Base-by-base conservation (phyloP, 2,329 filamentous ascomycete species). In the Alternaria sp. region DNA sequence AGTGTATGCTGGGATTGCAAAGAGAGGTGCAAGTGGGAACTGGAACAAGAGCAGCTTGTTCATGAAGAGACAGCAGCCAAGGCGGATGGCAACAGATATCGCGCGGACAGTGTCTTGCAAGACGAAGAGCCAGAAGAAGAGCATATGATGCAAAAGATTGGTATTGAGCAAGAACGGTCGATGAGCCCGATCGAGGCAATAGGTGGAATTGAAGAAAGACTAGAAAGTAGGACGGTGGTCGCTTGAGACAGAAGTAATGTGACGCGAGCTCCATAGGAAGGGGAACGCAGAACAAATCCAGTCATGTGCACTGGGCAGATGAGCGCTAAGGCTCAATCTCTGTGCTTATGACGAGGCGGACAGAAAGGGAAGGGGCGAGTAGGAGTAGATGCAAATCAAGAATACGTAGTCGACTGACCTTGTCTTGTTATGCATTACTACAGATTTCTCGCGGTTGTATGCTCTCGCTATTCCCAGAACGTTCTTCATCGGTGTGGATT, bases 1-100 rank as follows among this genome's bases (percentile, higher is more conserved):
- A 64, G 67, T 22, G 74, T 77, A 0, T 77, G 75, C 51, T 75
- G 73, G 73, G 73, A 75, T 26, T 77, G 75, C 42, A 72, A 58
- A 32, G 73, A 75, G 59, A 63, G 75, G 34, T 77, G 74, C 53
- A 66, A 64, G 38, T 76, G 75, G 75, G 73, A 76, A 43, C 12
- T 16, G 26, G 28, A 46, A 22, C 46, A 60, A 4, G 57, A 60
- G 34, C 36, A 22, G 18, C 6, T 26, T n/a, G 30, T 2, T 1
- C 11, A 20, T 30, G 44, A 49, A 7, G 8, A 32, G 5, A 41
- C 7, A 9, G 32, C 18, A 12, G n/a, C 8, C 53, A 68, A 54
- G 41, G 39, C 47, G 4, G 66, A 72, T 8, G 64, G 54, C 5
- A 71, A 66, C 36, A 71, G 74, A 43, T 63, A 64, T 16, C 65